These are phyloP conservation scores for Poterioochromonas sp. DNA, from an alignment of 352 stramenopile genomes.

Conservation along the genomic window DNA sequence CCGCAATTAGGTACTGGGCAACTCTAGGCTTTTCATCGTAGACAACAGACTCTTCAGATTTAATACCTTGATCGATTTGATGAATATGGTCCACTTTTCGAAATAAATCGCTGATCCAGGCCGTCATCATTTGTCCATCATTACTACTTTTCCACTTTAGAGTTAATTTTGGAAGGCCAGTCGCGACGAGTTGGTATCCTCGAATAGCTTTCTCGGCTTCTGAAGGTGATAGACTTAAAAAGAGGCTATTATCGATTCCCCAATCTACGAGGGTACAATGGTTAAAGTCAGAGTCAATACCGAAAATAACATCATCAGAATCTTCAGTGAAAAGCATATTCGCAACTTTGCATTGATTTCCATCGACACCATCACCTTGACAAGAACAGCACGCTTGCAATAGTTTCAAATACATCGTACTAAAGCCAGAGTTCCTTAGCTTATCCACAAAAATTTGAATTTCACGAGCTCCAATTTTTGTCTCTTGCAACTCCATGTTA, in stretches of 20 bases:
- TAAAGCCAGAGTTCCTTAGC: constrained; percentile 36
- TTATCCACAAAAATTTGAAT: constrained; percentile 43
- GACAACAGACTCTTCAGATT: not conserved
- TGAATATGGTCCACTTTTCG: not conserved
- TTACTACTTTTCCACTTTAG: not conserved
- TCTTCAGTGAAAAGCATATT: constrained; percentile 33
- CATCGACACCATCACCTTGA: constrained; percentile 39
- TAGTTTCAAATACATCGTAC: constrained; percentile 43
- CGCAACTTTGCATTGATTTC: constrained; percentile 43
- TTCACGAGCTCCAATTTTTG: constrained; percentile 40
- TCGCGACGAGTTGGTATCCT: not conserved
- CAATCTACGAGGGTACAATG: not conserved
- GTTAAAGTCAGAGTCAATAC: not conserved
- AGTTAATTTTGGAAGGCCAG: not conserved
- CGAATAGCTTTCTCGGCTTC: not conserved
- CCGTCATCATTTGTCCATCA: not conserved
- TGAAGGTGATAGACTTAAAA: not conserved
- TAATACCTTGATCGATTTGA: not conserved
- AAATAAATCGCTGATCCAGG: not conserved
- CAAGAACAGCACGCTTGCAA: constrained; percentile 40
- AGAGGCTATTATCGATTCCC: not conserved
- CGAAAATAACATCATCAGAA: constrained; percentile 24
- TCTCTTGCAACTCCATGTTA: constrained; percentile 43
- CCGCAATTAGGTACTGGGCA: constrained; percentile 38
- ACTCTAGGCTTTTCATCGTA: not conserved